Evolutionary conservation across 306 rosid genomes (phyloP), one percentile per base, ranked within the genome.

Genomic region (Citrullus colocynthis): DNA sequence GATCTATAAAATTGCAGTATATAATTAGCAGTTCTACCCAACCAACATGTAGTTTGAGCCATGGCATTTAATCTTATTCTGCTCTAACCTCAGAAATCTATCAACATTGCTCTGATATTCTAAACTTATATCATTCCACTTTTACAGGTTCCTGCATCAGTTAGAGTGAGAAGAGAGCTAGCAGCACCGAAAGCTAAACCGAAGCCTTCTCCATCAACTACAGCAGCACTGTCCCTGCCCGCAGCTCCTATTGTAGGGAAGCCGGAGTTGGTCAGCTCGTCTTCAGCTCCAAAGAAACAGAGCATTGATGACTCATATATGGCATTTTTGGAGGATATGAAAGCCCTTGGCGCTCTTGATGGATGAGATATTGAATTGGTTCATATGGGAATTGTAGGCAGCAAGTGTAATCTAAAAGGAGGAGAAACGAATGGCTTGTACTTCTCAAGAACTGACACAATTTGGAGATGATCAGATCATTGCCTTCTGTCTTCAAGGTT

Each of bases 331-430:
- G 97, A 96, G 88, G 96, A 92, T 85, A 92, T 92, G 98, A 91
- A 92, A 80, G 93, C 92, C 61, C 98, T 96, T 74, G 99, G 99
- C 34, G 99, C 99, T 52, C 98, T 96, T 76, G 98, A 92, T 74
- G 84, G 83, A 72, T 96, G 90, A 89, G 77, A 32, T 36, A 34
- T 34, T 54, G 78, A 74, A 51, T 34, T 10, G 62, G 78, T 52
- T 51, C n/a, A 9, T 17, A 51, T 49, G 9, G 61, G 39, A 73
- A 71, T 17, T 52, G 20, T 9, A 30, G 61, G 44, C 77, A 51
- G 77, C 77, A 11, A 30, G 21, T 72, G 37, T 72, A 48, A 45
- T 28, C 8, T 18, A 32, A 52, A 54, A 17, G 78, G 48, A 51
- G 48, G 63, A 34, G 42, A 54, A 74, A 54, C 63, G 32, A 18